A percentile compares a stretch with the other conserved stretches of the same genome.
Evolutionary conservation across 148 eudicot genomes (phyloP).

Genomic region (Fallopia convolvulus): DNA sequence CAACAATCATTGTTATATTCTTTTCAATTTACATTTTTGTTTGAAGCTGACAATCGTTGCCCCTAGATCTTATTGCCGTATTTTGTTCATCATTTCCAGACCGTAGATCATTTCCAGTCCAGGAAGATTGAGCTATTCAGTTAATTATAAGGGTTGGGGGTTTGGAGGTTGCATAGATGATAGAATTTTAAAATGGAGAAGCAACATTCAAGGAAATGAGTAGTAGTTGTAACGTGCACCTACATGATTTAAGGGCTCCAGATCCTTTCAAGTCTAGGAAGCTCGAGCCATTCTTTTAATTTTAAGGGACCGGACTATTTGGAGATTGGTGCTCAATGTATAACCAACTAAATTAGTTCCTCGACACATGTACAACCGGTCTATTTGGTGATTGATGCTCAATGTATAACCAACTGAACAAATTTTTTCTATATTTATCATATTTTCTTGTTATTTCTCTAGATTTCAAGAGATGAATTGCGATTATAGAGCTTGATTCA

Average conservation of each 20-base stretch:
- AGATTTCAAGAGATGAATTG: not conserved
- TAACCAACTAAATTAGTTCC: not conserved
- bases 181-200: slow-evolving; percentile 41
- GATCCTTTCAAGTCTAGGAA: slow-evolving; percentile 39
- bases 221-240: slow-evolving; percentile 27
- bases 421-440: not conserved
- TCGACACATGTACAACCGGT: not conserved
- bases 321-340: not conserved
- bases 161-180: slow-evolving; percentile 31
- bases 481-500: not conserved
- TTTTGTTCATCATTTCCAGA: too few relatives aligned
- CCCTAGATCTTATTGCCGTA: too few relatives aligned
- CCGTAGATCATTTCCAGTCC: slow-evolving; percentile 41
- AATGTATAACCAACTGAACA: too few relatives aligned
- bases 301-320: not conserved
- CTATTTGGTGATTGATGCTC: too few relatives aligned
- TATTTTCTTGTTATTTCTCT: not conserved
- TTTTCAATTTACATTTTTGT: too few relatives aligned
- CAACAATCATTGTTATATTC: too few relatives aligned
- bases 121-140: slow-evolving; percentile 65
- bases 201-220: slow-evolving; percentile 40
- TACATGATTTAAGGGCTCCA: slow-evolving; percentile 59
- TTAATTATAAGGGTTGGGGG: not conserved
- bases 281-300: slow-evolving; percentile 58
- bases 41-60: too few relatives aligned